Evolutionary conservation across 441 rosid species (phyloP).

Genomic region (Populus hybrid): DNA sequence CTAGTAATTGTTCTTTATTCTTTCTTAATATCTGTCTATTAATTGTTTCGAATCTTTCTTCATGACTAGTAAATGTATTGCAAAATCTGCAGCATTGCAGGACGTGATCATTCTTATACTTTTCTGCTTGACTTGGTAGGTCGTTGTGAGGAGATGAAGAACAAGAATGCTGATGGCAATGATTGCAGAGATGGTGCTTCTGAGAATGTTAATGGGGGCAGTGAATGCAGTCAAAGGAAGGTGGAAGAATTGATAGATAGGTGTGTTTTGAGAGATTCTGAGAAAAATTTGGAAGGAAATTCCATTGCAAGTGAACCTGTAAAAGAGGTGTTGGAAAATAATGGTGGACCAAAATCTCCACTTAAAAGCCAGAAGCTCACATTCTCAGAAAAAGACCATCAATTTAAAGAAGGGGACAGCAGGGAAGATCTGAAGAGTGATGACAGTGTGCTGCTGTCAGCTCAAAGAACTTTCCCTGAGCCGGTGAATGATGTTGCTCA

Average conservation of each 20-base stretch:
- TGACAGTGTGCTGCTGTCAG: background rate
- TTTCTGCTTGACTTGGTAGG: conserved; percentile 18
- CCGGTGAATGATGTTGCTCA: conserved; percentile 25
- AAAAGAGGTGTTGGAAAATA: conserved; percentile 7
- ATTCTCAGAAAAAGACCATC: conserved; percentile 14
- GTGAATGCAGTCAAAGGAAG: conserved; percentile 5
- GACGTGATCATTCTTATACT: background rate
- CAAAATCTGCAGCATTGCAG: background rate
- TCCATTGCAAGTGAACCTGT: conserved; percentile 9
- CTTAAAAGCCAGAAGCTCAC: conserved; percentile 10
- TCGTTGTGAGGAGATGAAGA: conserved; percentile 12
- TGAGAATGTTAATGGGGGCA: conserved; percentile 12
- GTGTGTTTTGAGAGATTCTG: conserved; percentile 10
- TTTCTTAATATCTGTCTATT: background rate
- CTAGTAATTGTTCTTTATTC: background rate
- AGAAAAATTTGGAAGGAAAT: conserved; percentile 8
- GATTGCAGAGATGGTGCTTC: conserved; percentile 3
- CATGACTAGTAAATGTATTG: background rate
- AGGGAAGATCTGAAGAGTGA: conserved; percentile 23
- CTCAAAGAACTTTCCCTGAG: background rate
- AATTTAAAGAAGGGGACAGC: conserved; percentile 24
- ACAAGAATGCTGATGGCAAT: conserved; percentile 9
- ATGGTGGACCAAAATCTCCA: conserved; percentile 2
- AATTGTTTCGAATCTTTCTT: background rate
- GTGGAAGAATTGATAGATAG: conserved; percentile 19